phyloP scores from a whole-genome alignment of 106 monocot species.

The Dendrobium catenatum region DNA sequence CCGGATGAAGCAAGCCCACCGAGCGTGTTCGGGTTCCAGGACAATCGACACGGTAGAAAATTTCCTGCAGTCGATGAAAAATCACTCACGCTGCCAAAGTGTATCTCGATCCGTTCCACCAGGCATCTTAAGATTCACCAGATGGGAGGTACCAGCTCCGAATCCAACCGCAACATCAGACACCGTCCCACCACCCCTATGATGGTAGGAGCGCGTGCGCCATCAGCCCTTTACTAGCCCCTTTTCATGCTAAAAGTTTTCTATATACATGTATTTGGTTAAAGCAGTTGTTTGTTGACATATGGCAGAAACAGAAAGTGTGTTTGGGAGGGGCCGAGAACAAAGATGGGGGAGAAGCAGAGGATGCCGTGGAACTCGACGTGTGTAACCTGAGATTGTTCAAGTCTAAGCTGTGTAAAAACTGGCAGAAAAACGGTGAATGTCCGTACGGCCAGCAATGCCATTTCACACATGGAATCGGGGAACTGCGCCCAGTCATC shows the following conservation, averaged over 20 bases:
- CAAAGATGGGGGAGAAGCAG: constrained; percentile 4
- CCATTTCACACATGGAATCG: constrained; percentile 75
- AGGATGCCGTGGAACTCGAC: constrained; percentile 57
- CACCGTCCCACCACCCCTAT: constrained; percentile 30
- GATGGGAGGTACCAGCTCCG: not conserved
- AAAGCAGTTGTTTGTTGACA: not conserved
- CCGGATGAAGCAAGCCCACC: constrained; percentile 31
- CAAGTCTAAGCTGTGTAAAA: constrained; percentile 97
- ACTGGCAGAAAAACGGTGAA: constrained; percentile 70
- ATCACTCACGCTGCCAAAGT: constrained; percentile 54
- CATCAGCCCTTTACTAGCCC: not conserved
- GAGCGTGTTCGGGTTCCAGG: constrained; percentile 33
- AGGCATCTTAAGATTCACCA: constrained; percentile 54
- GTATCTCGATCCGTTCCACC: constrained; percentile 75
- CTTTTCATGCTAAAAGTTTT: not conserved
- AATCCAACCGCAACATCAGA: constrained; percentile 15
- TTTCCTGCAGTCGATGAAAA: not conserved
- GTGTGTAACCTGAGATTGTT: constrained; percentile 91
- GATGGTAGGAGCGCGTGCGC: constrained; percentile 1
- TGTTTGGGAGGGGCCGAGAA: constrained; percentile 20
- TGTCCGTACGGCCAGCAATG: constrained; percentile 85
- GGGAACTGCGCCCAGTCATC: constrained; percentile 80
- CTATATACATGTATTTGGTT: not conserved
- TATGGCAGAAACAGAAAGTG: constrained; percentile 49
- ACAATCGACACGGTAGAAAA: not conserved